These are phyloP conservation scores for Pleurotus eryngii DNA, from an alignment of 768 basidiomycete genomes.

Conservation along the genomic window DNA sequence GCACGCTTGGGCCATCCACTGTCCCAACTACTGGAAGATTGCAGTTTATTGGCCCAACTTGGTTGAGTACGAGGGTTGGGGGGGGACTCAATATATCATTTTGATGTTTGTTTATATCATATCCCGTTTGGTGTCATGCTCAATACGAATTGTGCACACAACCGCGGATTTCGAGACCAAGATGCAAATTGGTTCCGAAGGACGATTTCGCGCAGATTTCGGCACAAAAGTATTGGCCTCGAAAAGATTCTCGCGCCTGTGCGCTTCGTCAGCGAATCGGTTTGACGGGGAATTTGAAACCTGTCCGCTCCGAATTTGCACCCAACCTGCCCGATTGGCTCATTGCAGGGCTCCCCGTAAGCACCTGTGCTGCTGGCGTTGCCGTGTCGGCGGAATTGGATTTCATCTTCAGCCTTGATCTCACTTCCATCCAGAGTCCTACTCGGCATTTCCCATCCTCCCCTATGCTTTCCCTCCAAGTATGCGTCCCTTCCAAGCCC, in stretches of 20 bases:
- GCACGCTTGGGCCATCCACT: slow-evolving; percentile 35
- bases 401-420: slow-evolving; percentile 28
- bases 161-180: slow-evolving; percentile 21
- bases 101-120: slow-evolving; percentile 8
- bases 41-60: not conserved
- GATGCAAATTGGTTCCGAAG: slow-evolving; percentile 24
- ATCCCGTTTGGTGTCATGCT: slow-evolving; percentile 15
- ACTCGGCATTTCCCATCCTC: not conserved
- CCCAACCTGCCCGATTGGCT: slow-evolving; percentile 47
- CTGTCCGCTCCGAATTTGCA: slow-evolving; percentile 43
- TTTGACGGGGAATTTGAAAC: slow-evolving; percentile 33
- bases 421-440: slow-evolving; percentile 11
- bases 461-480: not conserved
- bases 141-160: slow-evolving; percentile 19
- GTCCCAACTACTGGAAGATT: not conserved
- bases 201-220: slow-evolving; percentile 9
- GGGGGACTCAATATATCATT: slow-evolving; percentile 2
- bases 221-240: slow-evolving; percentile 14
- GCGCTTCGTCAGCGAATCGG: slow-evolving; percentile 37
- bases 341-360: slow-evolving; percentile 18
- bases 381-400: slow-evolving; percentile 48
- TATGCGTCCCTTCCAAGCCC: not conserved
- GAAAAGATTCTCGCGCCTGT: slow-evolving; percentile 27
- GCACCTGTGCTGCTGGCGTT: slow-evolving; percentile 34
- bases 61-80: not conserved